Percentiles rank a stretch among this genome's conserved stretches.
Evolutionary conservation across 78 protist genomes (phyloP).

Genomic region (Speleostelium caveatum): DNA sequence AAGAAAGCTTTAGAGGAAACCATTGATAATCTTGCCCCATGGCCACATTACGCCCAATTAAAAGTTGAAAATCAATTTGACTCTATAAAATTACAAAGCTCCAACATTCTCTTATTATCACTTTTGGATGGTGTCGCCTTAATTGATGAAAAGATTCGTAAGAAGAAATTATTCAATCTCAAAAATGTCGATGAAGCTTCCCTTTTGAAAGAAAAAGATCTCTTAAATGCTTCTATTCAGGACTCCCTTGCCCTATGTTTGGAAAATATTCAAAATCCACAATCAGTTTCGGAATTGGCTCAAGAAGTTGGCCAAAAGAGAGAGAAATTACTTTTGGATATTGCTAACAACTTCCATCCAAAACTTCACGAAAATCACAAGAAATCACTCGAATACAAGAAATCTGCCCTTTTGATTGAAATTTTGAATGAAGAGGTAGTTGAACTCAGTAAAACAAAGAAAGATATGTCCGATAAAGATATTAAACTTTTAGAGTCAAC

Average conservation of each 20-base stretch:
- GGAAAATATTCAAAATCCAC: not conserved
- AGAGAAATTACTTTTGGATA: conserved; percentile 24
- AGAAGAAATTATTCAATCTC: conserved; percentile 39
- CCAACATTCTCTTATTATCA: not conserved
- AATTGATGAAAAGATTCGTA: conserved; percentile 58
- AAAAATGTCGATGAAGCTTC: conserved; percentile 14
- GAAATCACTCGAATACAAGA: conserved; percentile 13
- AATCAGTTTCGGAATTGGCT: conserved; percentile 17
- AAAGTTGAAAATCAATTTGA: conserved; percentile 13
- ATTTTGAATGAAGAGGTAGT: conserved; percentile 23
- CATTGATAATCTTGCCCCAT: conserved; percentile 13
- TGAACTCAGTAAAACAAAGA: conserved; percentile 38
- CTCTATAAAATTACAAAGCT: conserved; percentile 12
- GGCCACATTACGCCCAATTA: conserved; percentile 57
- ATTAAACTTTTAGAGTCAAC: conserved; percentile 5
- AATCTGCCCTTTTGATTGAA: not conserved
- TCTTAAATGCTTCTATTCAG: not conserved
- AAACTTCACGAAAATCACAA: not conserved
- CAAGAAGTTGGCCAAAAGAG: not conserved
- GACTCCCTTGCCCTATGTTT: conserved; percentile 23
- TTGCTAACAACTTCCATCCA: conserved; percentile 39
- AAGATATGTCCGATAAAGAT: conserved; percentile 60
- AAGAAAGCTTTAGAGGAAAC: not conserved
- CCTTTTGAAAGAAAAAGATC: conserved; percentile 16
- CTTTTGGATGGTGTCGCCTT: conserved; percentile 21